Evolutionary conservation across 345 rosid species (phyloP).

Genomic region (Brassica juncea): DNA sequence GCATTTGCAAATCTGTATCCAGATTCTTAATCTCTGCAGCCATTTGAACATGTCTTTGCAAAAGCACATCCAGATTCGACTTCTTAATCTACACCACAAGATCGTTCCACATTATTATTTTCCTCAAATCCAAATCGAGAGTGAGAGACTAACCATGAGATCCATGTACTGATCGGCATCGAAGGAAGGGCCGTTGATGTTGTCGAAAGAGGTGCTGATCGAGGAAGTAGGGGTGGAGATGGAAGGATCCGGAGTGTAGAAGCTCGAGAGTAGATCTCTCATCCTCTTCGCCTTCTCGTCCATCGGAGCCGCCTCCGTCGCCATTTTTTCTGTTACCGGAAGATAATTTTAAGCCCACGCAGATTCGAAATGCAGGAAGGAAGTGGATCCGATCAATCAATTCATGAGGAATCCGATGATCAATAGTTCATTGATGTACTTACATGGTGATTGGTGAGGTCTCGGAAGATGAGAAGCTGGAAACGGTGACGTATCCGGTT

Average conservation of each 20-base stretch:
- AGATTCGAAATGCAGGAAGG: constrained; percentile 8
- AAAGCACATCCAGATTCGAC: constrained; percentile 82
- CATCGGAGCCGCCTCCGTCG: constrained; percentile 66
- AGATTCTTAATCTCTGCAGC: constrained; percentile 98
- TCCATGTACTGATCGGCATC: constrained; percentile 93
- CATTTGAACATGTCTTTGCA: constrained; percentile 93
- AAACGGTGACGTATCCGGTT: background rate
- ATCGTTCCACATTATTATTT: background rate
- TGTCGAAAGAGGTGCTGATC: constrained; percentile 59
- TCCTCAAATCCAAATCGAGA: background rate
- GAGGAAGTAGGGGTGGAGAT: constrained; percentile 46
- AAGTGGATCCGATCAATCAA: background rate
- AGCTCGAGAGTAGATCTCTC: constrained; percentile 98
- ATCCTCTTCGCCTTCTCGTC: constrained; percentile 99
- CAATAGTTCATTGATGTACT: background rate
- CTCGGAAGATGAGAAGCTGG: background rate
- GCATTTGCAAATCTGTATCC: constrained; percentile 97
- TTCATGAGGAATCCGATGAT: background rate
- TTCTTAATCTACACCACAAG: constrained; percentile 60
- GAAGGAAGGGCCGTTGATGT: constrained; percentile 76
- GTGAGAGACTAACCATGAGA: constrained; percentile 59
- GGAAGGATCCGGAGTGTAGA: constrained; percentile 94
- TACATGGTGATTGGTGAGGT: background rate
- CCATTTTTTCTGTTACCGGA: constrained; percentile 47
- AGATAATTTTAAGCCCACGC: background rate